Conservation (phyloP, 1,139 yeast genomes). For the Geotrichum klebahnii region DNA sequence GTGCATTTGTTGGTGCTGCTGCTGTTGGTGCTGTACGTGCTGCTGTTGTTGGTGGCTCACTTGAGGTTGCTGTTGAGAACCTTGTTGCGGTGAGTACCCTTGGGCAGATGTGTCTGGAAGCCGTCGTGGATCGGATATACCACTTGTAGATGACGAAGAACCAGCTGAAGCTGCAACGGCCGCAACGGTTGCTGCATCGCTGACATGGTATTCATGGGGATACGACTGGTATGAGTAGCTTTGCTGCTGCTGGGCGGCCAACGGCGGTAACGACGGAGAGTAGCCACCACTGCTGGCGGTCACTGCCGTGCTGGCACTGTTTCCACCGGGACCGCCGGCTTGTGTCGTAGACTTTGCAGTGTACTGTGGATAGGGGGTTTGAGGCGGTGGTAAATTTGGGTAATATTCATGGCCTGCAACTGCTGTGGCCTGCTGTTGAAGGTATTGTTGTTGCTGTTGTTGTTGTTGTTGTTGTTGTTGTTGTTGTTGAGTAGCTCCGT, state of each 20-base stretch:
- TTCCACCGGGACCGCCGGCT: constrained; percentile 10
- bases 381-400: constrained; percentile 20
- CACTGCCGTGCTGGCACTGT: constrained; percentile 6
- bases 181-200: constrained; percentile 14
- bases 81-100: not conserved
- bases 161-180: constrained; percentile 16
- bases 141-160: constrained; percentile 1
- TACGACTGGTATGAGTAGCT: constrained; percentile 23
- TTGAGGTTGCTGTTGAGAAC: not conserved
- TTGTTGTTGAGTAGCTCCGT: constrained; percentile 9
- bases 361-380: constrained; percentile 3
- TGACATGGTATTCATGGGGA: not conserved
- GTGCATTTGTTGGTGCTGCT: not conserved
- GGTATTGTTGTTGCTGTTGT: constrained; percentile 23
- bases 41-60: not conserved
- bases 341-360: not conserved
- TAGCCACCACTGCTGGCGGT: not conserved
- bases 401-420: constrained; percentile 20
- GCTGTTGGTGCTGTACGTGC: constrained; percentile 4
- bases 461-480: constrained; percentile 24
- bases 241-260: constrained; percentile 10
- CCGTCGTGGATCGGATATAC: constrained; percentile 8
- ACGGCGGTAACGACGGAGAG: constrained; percentile 26
- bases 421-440: constrained; percentile 22
- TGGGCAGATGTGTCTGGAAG: constrained; percentile 4